Conservation (phyloP, 148 eudicot species). For the Silene uniflora region DNA sequence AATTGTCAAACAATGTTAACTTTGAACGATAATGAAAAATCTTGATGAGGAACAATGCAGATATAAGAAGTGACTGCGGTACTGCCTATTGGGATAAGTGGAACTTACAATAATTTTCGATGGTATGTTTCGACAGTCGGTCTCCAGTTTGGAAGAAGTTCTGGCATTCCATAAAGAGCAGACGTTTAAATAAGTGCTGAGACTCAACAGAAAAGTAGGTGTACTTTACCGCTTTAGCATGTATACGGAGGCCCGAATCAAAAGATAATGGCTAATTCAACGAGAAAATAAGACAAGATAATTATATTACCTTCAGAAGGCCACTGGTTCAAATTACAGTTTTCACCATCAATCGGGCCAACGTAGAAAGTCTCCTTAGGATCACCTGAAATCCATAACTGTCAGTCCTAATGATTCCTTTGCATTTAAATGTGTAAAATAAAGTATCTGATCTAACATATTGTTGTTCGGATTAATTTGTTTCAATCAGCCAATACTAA, state of each 20-base stretch:
- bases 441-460: no score
- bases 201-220: background rate
- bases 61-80: background rate
- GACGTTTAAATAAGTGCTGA: background rate
- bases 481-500: no score
- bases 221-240: no score
- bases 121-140: conserved; percentile 32
- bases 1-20: no score
- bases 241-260: background rate
- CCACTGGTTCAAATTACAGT: conserved; percentile 55
- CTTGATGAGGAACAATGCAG: background rate
- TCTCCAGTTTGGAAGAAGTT: conserved; percentile 34
- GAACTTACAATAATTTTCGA: conserved; percentile 42
- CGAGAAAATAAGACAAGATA: background rate
- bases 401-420: background rate
- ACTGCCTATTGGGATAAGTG: background rate
- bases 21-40: no score
- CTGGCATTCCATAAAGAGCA: conserved; percentile 18
- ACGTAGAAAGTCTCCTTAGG: conserved; percentile 69
- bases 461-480: no score
- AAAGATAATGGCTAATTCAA: background rate
- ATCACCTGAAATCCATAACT: conserved; percentile 46
- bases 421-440: no score
- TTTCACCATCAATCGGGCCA: conserved; percentile 46
- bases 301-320: conserved; percentile 55